Evolutionary conservation across 164 flowering plant genomes (phyloP), one percentile per base, ranked within the genome.

Genomic region (Tinospora cordifolia): DNA sequence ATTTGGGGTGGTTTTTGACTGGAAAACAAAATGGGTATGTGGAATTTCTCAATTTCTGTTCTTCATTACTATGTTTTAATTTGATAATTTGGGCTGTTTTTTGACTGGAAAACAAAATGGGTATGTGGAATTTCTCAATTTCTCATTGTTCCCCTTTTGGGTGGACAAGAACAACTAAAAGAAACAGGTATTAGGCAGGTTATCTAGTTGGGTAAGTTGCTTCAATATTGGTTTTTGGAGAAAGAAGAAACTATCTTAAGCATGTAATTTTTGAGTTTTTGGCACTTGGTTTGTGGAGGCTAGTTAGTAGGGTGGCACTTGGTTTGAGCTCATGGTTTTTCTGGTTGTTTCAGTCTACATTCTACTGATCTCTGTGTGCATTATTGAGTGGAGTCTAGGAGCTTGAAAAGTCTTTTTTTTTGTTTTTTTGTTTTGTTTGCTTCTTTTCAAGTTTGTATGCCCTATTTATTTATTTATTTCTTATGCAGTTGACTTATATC

Each of bases 11-110:
- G 6, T 38, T 34, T 4, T 25, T 38, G 44, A 17, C 8, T 3
- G 14, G 41, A 12, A 25, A 22, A 44, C 49, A 27, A 49, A 63
- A 63, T 11, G 58, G 58, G 67, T 68, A n/a, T 38, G 38, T 72
- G 40, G 49, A 40, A 41, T 54, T 38, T 54, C 36, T 36, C 24
- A 49, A 27, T 49, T 58, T 63, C 21, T 14, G 62, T 69, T 11
- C 46, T 41, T 41, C 8, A 0, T 41, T 41, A 41, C 13, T n/a
- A 2, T 54, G 21, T 60, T 62, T 36, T 39, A 0, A 15, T 49
- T 27, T 68, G 0, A 47, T 24, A 26, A 12, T 2, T 49, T 14
- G 34, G 13, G 8, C 30, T 34, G 1, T 3, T 38, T 34, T 4
- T 25, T 38, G 44, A 17, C 8, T 3, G 14, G 41, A 12, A 25